A percentile compares a stretch with the other conserved stretches of the same genome.
phyloP scores from a whole-genome alignment of 352 stramenopile species.

The Paralagenidium karlingii region DNA sequence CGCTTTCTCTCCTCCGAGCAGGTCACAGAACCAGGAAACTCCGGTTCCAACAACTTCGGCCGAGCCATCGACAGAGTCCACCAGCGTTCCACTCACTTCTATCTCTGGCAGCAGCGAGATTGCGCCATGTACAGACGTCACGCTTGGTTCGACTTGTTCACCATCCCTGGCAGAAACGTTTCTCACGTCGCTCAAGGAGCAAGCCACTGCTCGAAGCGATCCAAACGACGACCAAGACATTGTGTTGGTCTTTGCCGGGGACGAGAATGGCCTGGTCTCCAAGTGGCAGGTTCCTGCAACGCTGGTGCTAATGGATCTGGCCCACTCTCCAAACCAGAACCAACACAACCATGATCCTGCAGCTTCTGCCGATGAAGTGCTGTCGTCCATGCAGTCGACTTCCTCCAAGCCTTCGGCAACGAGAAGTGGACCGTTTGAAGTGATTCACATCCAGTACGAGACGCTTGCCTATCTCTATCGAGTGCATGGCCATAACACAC shows the following conservation, averaged over 20 bases:
- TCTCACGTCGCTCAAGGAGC: not conserved
- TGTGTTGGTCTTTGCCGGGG: conserved; percentile 22
- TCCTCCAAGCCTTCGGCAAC: too few relatives aligned
- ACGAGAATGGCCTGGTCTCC: conserved; percentile 27
- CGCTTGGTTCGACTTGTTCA: conserved; percentile 1
- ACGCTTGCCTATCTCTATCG: conserved; percentile 26
- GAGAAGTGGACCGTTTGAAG: conserved; percentile 18
- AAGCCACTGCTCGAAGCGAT: not conserved
- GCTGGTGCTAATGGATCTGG: too few relatives aligned
- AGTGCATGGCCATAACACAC: not conserved
- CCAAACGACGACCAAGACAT: conserved; percentile 13
- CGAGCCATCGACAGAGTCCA: too few relatives aligned
- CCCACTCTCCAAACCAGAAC: not conserved
- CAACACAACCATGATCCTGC: conserved; percentile 2
- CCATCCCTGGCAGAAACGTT: not conserved
- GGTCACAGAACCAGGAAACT: too few relatives aligned
- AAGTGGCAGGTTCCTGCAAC: conserved; percentile 21
- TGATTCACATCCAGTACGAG: conserved; percentile 38
- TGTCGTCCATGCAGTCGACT: conserved; percentile 1
- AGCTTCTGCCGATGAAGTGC: too few relatives aligned
- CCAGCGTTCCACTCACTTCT: too few relatives aligned
- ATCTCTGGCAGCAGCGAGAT: too few relatives aligned
- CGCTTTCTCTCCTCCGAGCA: too few relatives aligned
- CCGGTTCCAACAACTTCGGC: too few relatives aligned
- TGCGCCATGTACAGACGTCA: conserved; percentile 3